phyloP scores from a whole-genome alignment of 495 filamentous ascomycete species.

The Xylaria curta region DNA sequence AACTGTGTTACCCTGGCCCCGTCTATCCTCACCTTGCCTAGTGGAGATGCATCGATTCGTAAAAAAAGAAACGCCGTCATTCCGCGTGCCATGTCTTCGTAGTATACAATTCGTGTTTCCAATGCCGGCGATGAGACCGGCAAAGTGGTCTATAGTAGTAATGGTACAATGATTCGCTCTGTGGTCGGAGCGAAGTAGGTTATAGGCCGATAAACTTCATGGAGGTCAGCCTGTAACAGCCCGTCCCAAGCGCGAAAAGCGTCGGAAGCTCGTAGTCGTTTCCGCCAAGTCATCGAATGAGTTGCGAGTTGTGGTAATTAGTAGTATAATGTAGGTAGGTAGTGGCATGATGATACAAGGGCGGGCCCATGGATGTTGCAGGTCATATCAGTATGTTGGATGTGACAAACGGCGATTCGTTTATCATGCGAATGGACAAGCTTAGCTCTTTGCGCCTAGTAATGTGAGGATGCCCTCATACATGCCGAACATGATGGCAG shows the following conservation, averaged over 20 bases:
- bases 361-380: background rate
- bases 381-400: background rate
- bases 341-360: slow-evolving; percentile 5
- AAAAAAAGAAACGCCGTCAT: background rate
- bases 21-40: background rate
- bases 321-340: background rate
- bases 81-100: background rate
- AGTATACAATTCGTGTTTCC: slow-evolving; percentile 8
- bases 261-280: background rate
- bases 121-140: background rate
- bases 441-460: slow-evolving; percentile 50
- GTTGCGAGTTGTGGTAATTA: slow-evolving; percentile 8
- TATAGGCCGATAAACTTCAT: background rate
- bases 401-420: background rate
- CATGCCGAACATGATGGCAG: slow-evolving; percentile 90
- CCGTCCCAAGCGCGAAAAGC: background rate
- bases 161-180: slow-evolving; percentile 8
- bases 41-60: slow-evolving; percentile 11
- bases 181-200: background rate
- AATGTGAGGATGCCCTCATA: slow-evolving; percentile 81
- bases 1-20: background rate
- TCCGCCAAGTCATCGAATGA: background rate
- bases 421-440: background rate
- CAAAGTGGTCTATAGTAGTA: background rate
- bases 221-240: background rate